Conservation (phyloP, 2,329 filamentous ascomycete species). For the Aspergillus japonicus region DNA sequence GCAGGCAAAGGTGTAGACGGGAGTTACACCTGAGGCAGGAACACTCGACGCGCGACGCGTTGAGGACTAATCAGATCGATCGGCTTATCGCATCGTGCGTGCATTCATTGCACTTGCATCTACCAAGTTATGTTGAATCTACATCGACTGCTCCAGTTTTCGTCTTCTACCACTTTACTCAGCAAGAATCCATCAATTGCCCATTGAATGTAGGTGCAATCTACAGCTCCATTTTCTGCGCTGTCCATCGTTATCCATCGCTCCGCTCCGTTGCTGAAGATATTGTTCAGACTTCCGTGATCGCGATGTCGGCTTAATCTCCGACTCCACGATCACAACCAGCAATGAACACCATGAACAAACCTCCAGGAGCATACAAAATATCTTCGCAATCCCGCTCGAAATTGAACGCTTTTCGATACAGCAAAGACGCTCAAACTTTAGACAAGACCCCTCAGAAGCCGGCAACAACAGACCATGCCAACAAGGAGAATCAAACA, state of each 20-base stretch:
- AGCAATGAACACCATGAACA: slow-evolving; percentile 25
- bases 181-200: neutral
- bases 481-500: slow-evolving; percentile 48
- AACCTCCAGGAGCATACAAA: slow-evolving; percentile 28
- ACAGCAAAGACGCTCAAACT: slow-evolving; percentile 32
- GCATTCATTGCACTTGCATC: slow-evolving; percentile 5
- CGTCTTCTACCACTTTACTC: neutral
- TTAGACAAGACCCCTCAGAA: slow-evolving; percentile 23
- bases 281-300: slow-evolving; percentile 12
- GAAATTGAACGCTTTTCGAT: slow-evolving; percentile 57
- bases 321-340: slow-evolving; percentile 13
- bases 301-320: slow-evolving; percentile 25
- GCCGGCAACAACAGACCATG: slow-evolving; percentile 28
- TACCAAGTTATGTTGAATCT: slow-evolving; percentile 1
- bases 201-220: neutral
- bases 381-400: slow-evolving; percentile 54
- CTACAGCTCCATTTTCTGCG: neutral
- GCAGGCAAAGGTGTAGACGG: slow-evolving; percentile 11
- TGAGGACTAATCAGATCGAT: slow-evolving; percentile 8
- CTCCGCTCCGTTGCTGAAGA: slow-evolving; percentile 6
- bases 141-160: neutral
- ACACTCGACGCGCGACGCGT: slow-evolving; percentile 34
- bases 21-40: slow-evolving; percentile 25
- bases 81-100: slow-evolving; percentile 18
- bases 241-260: neutral